These are phyloP conservation scores for Aureobasidium sp. DNA, from an alignment of 2,329 filamentous ascomycete species.

Conservation along the genomic window DNA sequence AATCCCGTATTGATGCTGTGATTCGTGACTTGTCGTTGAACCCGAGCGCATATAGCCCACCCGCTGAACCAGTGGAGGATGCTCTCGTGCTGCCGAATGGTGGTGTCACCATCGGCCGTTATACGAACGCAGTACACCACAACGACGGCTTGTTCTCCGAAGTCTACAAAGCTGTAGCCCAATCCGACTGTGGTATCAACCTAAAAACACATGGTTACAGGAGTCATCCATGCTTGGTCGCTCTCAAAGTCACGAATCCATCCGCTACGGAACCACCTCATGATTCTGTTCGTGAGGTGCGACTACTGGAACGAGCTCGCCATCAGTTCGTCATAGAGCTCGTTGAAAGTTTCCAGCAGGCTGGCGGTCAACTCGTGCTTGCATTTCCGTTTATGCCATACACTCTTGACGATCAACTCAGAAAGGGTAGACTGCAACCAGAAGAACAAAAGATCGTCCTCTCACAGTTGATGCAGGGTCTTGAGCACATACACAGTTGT, in stretches of 20 bases:
- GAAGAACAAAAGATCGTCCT: constrained; percentile 38
- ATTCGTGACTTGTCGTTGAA: background rate
- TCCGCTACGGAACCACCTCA: constrained; percentile 69
- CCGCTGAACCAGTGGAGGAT: constrained; percentile 10
- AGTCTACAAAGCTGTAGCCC: constrained; percentile 60
- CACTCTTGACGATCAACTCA: constrained; percentile 61
- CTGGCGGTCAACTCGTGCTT: constrained; percentile 65
- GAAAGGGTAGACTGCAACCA: constrained; percentile 30
- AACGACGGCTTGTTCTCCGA: constrained; percentile 68
- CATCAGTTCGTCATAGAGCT: constrained; percentile 57
- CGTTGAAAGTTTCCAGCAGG: constrained; percentile 59
- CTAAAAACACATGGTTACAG: background rate
- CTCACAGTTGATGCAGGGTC: constrained; percentile 59
- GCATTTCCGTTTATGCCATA: constrained; percentile 77
- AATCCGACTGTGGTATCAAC: constrained; percentile 17
- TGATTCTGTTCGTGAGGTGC: constrained; percentile 68
- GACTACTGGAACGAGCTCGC: constrained; percentile 55
- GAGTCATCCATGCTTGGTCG: constrained; percentile 27
- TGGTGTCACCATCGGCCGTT: constrained; percentile 44
- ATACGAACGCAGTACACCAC: constrained; percentile 47
- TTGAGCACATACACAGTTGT: constrained; percentile 60
- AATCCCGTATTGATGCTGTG: background rate
- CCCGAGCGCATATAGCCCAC: background rate
- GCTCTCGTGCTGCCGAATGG: constrained; percentile 18
- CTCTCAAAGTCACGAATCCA: constrained; percentile 79